Base-by-base conservation (phyloP, 1,284 basidiomycete species). In the Golubevia pallescens region DNA sequence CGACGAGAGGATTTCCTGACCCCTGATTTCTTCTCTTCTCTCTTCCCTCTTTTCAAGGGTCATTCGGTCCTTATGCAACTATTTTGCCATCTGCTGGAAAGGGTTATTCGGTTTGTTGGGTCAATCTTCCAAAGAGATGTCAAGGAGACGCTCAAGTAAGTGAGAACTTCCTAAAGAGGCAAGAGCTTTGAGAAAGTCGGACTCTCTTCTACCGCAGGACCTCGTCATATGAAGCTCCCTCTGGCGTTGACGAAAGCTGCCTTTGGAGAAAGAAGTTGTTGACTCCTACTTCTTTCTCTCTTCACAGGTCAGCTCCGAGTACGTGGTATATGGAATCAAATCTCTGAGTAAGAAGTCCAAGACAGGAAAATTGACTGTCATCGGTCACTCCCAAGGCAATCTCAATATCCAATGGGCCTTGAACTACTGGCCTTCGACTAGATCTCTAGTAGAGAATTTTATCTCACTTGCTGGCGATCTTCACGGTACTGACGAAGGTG, bases 391-490 rank as follows among this genome's bases (percentile, higher is more conserved):
- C 38, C 69, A 71, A 56, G 69, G 69, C 13, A 62, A 61, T 51
- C 53, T 71, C 58, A 68, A 68, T 59, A 65, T 69, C 60, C 68
- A 68, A 53, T 71, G 69, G 69, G 69, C 69, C 13, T n/a, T 68
- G 10, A 59, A 48, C 8, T 71, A 62, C 60, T 71, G 61, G 61
- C 69, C 68, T 48, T 56, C 48, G n/a, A 56, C 54, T 56, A 56
- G 20, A 38, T 38, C 34, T 10, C 3, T 57, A 16, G 42, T 54
- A 24, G 42, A 53, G 23, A 53, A 20, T 13, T 71, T 58, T 60
- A 52, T 62, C 14, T 7, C 58, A 13, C 34, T 71, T n/a, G 24
- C 62, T 19, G 69, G 54, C 51, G 68, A 71, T 60, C 68, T 66
- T 58, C 32, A 66, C 21, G 69, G 69, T 21, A 68, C 66, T 2